A percentile compares a stretch with the other conserved stretches of the same genome.
Conservation (phyloP, 2,329 filamentous ascomycete genomes). For the Fusarium sarcochroum region DNA sequence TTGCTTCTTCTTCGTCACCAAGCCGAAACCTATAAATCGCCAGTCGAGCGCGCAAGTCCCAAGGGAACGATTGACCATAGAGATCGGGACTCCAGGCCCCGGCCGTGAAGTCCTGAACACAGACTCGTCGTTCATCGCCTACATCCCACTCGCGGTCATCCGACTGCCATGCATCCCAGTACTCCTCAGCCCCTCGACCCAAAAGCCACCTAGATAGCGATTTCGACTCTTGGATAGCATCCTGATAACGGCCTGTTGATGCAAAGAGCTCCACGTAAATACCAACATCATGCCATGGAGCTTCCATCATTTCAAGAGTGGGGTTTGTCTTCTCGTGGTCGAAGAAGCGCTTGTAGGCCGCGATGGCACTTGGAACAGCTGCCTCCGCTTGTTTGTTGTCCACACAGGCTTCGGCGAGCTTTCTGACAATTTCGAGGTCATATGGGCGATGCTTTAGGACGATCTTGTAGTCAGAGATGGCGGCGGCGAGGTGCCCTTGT, state of each 20-base stretch:
- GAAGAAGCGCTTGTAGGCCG: constrained; percentile 65
- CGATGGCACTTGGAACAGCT: constrained; percentile 58
- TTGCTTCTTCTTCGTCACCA: constrained; percentile 78
- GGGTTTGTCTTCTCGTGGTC: constrained; percentile 56
- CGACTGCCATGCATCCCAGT: constrained; percentile 79
- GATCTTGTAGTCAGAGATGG: constrained; percentile 69
- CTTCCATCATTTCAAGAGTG: constrained; percentile 53
- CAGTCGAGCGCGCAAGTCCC: constrained; percentile 87
- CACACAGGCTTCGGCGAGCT: constrained; percentile 69
- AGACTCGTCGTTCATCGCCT: constrained; percentile 75
- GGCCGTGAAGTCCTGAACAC: constrained; percentile 72
- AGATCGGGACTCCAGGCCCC: constrained; percentile 65
- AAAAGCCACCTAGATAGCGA: constrained; percentile 85
- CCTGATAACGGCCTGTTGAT: constrained; percentile 71
- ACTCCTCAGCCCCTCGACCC: constrained; percentile 78
- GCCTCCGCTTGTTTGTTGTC: constrained; percentile 64
- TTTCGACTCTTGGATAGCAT: constrained; percentile 79
- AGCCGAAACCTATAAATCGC: constrained; percentile 85
- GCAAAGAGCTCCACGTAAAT: constrained; percentile 87
- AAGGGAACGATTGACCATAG: constrained; percentile 82
- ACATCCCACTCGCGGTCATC: constrained; percentile 94
- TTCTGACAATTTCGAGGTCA: constrained; percentile 68
- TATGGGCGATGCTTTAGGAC: constrained; percentile 66
- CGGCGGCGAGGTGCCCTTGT: constrained; percentile 66
- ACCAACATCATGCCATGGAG: constrained; percentile 85